Evolutionary conservation across 2,329 filamentous ascomycete genomes (phyloP).

Genomic region (Penicillium sp.): DNA sequence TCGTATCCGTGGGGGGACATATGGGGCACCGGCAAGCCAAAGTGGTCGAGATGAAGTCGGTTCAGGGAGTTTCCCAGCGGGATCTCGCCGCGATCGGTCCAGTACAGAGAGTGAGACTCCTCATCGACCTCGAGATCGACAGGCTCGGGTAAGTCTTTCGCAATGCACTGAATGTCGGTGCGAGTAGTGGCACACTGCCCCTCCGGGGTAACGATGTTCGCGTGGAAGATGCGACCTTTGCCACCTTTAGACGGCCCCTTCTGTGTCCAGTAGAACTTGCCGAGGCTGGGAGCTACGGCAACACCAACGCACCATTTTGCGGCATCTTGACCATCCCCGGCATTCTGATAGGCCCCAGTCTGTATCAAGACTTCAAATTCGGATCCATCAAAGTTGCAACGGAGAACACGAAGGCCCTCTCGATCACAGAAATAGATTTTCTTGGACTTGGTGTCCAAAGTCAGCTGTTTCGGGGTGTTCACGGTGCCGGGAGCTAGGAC

Average conservation of each 20-base stretch:
- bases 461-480: constrained; percentile 55
- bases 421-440: constrained; percentile 51
- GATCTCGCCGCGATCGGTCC: constrained; percentile 64
- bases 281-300: constrained; percentile 47
- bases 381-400: constrained; percentile 41
- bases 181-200: constrained; percentile 40
- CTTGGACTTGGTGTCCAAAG: constrained; percentile 29
- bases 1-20: constrained; percentile 2
- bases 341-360: constrained; percentile 32
- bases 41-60: constrained; percentile 29
- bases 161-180: constrained; percentile 50
- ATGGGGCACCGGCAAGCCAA: neutral
- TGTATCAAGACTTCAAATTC: constrained; percentile 43
- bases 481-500: constrained; percentile 47
- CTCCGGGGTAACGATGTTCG: constrained; percentile 46
- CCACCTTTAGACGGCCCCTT: constrained; percentile 60
- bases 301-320: constrained; percentile 62
- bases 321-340: constrained; percentile 33
- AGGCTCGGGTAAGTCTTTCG: constrained; percentile 56
- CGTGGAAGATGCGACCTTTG: constrained; percentile 59
- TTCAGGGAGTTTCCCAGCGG: constrained; percentile 61
- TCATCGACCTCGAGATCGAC: constrained; percentile 62
- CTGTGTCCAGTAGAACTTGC: constrained; percentile 64
- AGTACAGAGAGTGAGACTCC: constrained; percentile 53
- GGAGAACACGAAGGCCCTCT: constrained; percentile 45